These are phyloP conservation scores for Pugionium dolabratum DNA, from an alignment of 345 rosid species.

Conservation along the genomic window DNA sequence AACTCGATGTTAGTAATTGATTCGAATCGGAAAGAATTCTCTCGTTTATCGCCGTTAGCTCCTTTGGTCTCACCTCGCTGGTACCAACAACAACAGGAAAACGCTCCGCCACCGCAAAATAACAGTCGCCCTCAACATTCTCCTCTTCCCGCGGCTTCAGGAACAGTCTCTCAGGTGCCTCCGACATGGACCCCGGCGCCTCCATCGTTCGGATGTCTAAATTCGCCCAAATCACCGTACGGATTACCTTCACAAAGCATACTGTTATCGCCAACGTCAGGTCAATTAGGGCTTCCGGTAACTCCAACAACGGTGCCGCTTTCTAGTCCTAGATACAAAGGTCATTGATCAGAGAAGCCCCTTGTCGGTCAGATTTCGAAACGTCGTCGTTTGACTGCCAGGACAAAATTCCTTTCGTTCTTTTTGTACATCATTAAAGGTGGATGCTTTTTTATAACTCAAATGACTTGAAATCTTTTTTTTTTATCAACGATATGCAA, in stretches of 20 bases:
- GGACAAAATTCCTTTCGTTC: slow-evolving; percentile 37
- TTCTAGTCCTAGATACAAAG: slow-evolving; percentile 69
- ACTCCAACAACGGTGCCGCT: slow-evolving; percentile 78
- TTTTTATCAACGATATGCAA: no score
- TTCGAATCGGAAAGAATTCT: slow-evolving; percentile 50
- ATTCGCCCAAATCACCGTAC: slow-evolving; percentile 69
- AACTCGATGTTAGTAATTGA: slow-evolving; percentile 51
- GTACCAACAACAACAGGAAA: slow-evolving; percentile 45
- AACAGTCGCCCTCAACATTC: slow-evolving; percentile 30
- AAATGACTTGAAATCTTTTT: slow-evolving; percentile 22
- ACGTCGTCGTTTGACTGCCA: slow-evolving; percentile 29
- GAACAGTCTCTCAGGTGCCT: slow-evolving; percentile 26
- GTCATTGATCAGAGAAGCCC: slow-evolving; percentile 42
- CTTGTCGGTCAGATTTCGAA: slow-evolving; percentile 21
- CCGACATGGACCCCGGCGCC: slow-evolving; percentile 52
- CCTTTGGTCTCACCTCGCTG: slow-evolving; percentile 69
- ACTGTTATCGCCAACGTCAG: slow-evolving; percentile 63
- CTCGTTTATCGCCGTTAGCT: slow-evolving; percentile 68
- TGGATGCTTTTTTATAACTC: slow-evolving; percentile 18
- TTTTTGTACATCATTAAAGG: slow-evolving; percentile 45
- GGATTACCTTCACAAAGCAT: slow-evolving; percentile 63
- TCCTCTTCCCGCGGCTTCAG: slow-evolving; percentile 26
- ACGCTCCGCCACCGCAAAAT: slow-evolving; percentile 32
- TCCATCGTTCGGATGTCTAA: slow-evolving; percentile 74
- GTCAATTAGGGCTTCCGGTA: slow-evolving; percentile 58